Conservation (phyloP, 768 basidiomycete genomes). For the Austroboletus eburneus region DNA sequence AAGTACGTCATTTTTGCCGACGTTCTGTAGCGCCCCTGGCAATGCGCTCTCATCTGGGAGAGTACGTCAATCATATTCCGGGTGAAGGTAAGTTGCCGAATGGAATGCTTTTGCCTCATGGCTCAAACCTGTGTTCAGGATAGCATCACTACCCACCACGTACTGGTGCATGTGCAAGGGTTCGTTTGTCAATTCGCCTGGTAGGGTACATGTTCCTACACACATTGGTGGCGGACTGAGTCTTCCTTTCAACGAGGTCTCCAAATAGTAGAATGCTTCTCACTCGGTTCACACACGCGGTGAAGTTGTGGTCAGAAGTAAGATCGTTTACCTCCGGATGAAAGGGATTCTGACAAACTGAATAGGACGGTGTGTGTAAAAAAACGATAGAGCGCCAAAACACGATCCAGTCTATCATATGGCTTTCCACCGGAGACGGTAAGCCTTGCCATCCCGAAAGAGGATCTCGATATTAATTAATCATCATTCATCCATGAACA, state of each 20-base stretch:
- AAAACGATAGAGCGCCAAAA: constrained; percentile 46
- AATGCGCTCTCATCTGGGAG: constrained; percentile 41
- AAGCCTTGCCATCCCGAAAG: constrained; percentile 5
- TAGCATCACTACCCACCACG: constrained; percentile 40
- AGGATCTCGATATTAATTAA: constrained; percentile 11
- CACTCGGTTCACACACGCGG: constrained; percentile 44
- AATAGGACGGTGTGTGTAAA: constrained; percentile 47
- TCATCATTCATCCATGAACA: constrained; percentile 23
- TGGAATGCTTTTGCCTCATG: constrained; percentile 9
- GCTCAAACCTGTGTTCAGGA: constrained; percentile 31
- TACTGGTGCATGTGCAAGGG: constrained; percentile 47
- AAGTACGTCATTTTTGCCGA: constrained; percentile 30
- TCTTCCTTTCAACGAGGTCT: constrained; percentile 33
- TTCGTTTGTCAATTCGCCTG: constrained; percentile 56
- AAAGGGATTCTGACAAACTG: constrained; percentile 6
- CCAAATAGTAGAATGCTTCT: constrained; percentile 43
- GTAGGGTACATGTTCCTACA: constrained; percentile 20
- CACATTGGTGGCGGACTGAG: constrained; percentile 4
- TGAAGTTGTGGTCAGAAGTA: constrained; percentile 53
- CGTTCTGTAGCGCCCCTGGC: constrained; percentile 3
- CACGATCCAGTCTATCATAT: constrained; percentile 47
- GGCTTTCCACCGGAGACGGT: constrained; percentile 50
- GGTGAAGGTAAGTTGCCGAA: constrained; percentile 37
- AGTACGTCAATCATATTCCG: constrained; percentile 48
- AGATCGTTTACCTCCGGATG: constrained; percentile 8